Evolutionary conservation across 228 moss, liverwort and hornwort species (phyloP).

Genomic region (Sphagnum fallax): DNA sequence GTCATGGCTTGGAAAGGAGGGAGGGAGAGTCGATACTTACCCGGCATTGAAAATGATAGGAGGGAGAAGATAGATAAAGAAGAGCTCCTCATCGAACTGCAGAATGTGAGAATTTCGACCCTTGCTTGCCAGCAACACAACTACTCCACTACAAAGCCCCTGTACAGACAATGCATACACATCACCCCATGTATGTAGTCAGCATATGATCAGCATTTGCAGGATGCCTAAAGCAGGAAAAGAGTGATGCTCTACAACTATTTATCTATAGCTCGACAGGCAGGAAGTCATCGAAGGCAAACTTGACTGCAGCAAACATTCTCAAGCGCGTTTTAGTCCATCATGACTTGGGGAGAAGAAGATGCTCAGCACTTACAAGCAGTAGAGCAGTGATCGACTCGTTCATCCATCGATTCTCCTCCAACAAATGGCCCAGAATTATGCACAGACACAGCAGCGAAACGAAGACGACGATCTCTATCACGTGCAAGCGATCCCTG

Average conservation of each 20-base stretch:
- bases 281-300: too few relatives aligned
- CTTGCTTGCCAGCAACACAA: slow-evolving; percentile 72
- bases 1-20: neutral
- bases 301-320: too few relatives aligned
- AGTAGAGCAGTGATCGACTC: slow-evolving; percentile 35
- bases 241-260: too few relatives aligned
- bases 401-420: slow-evolving; percentile 29
- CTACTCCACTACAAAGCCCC: slow-evolving; percentile 57
- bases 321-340: too few relatives aligned
- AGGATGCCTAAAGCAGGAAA: too few relatives aligned
- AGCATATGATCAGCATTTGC: too few relatives aligned
- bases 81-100: slow-evolving; percentile 83
- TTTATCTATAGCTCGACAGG: too few relatives aligned
- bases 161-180: slow-evolving; percentile 10
- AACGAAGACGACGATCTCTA: slow-evolving; percentile 27
- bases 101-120: slow-evolving; percentile 75
- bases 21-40: slow-evolving; percentile 11
- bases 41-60: slow-evolving; percentile 97
- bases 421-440: slow-evolving; percentile 33
- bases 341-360: too few relatives aligned
- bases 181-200: too few relatives aligned
- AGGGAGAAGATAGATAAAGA: slow-evolving; percentile 89
- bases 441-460: slow-evolving; percentile 37
- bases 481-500: slow-evolving; percentile 27
- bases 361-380: slow-evolving; percentile 17